Base-by-base conservation (phyloP, 169 alveolate genomes). In the Cryptosporidium sp. region DNA sequence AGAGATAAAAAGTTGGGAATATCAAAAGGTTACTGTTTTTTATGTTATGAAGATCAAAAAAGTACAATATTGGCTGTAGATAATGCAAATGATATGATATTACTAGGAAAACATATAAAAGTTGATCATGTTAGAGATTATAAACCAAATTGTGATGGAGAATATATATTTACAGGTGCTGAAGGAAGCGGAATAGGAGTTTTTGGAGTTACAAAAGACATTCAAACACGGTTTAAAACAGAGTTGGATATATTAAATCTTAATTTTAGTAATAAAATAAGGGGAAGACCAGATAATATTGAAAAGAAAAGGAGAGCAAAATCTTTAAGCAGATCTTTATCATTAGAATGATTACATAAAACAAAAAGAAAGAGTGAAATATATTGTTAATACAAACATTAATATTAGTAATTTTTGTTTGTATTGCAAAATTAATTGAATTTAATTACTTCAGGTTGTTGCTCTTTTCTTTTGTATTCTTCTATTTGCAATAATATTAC, bases 21-120 rank as follows among this genome's bases (percentile, higher is more conserved):
- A 75, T 94, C 98, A 14, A 98, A 95, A 87, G 99, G 99, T 10
- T 98, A 95, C 91, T 97, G 99, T 58, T 98, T 97, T 93, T 85
- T 98, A n/a, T 97, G 98, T 3, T 98, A 98, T 89, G 98, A 94
- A 86, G 99, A 98, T 93, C 98, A 98, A 93, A 93, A 99, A 85
- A 94, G 98, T 60, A 98, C 99, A 0, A 92, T 98, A n/a, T 94
- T 98, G 86, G 99, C 99, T n/a, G 99, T 98, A 6, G 99, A 98
- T 93, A 98, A 98, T 91, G 96, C 97, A 62, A 98, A 98, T 93
- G 99, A 99, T 60, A 95, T 94, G 91, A 91, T 93, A 35, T 92
- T 96, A 71, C 91, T 97, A 72, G 99, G 97, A 26, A 92, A 97
- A 69, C 91, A 93, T 16, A 87, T 98, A 3, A 94, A 97, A 61